Conservation (phyloP, 345 rosid genomes). For the Cardamine resedifolia region DNA sequence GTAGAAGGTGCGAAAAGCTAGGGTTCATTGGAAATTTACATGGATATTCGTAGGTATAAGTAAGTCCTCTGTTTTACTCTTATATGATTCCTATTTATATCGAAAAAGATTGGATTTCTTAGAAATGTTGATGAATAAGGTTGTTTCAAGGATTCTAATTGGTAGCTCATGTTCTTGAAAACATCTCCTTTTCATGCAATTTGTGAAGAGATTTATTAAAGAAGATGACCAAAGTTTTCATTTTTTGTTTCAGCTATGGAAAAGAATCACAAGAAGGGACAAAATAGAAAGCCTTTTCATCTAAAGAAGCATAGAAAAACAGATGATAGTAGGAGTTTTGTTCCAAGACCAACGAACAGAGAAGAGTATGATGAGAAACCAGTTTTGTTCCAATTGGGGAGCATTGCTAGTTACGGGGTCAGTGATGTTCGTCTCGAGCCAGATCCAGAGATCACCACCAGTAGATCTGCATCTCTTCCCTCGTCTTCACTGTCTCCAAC, state of each 20-base stretch:
- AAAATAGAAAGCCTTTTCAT: slow-evolving; percentile 28
- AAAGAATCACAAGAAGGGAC: slow-evolving; percentile 29
- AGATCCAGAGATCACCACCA: slow-evolving; percentile 30
- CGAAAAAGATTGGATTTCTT: background rate
- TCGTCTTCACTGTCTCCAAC: slow-evolving; percentile 27
- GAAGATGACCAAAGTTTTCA: background rate
- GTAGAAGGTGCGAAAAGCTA: slow-evolving; percentile 7
- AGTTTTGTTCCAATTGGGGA: slow-evolving; percentile 35
- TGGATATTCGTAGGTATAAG: slow-evolving; percentile 24
- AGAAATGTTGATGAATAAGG: background rate
- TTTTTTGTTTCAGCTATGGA: slow-evolving; percentile 27
- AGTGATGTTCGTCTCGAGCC: slow-evolving; percentile 18
- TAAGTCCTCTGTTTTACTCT: slow-evolving; percentile 26
- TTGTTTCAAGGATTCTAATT: background rate
- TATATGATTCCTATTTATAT: background rate
- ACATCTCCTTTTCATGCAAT: background rate
- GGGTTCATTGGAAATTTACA: slow-evolving; percentile 17
- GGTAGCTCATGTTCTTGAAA: background rate
- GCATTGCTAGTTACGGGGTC: slow-evolving; percentile 34
- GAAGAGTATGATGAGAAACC: slow-evolving; percentile 29
- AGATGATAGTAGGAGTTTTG: slow-evolving; percentile 20
- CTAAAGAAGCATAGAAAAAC: slow-evolving; percentile 32
- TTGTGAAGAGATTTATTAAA: background rate
- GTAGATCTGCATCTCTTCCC: slow-evolving; percentile 19
- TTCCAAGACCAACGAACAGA: slow-evolving; percentile 17